These are phyloP conservation scores for Porphyra umbilicalis DNA, from an alignment of 31 red algal species.

Conservation along the genomic window DNA sequence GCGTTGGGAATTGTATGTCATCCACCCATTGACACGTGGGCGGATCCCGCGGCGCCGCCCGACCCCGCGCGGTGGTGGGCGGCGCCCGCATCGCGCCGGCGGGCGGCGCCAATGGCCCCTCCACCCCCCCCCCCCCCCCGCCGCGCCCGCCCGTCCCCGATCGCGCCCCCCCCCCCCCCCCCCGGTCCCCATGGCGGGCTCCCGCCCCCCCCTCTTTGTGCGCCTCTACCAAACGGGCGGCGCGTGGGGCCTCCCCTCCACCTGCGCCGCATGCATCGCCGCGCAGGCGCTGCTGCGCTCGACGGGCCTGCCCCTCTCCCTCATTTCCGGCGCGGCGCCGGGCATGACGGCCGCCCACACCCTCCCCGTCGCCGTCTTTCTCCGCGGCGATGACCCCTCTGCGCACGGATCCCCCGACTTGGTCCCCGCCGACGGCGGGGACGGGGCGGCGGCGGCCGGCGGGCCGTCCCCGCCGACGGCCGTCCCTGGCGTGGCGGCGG, in stretches of 20 bases:
- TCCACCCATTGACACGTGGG: too few relatives aligned
- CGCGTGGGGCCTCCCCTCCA: conserved; percentile 67
- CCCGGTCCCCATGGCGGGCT: not conserved
- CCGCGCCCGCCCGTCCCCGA: too few relatives aligned
- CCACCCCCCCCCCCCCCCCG: too few relatives aligned
- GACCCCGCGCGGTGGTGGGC: too few relatives aligned
- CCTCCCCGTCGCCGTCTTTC: conserved; percentile 44
- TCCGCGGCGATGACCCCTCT: not conserved
- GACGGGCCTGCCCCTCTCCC: conserved; percentile 32
- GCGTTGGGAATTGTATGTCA: too few relatives aligned
- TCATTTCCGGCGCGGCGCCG: conserved; percentile 35
- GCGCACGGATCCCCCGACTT: not conserved
- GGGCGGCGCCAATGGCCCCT: too few relatives aligned
- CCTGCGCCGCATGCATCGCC: conserved; percentile 52
- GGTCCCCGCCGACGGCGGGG: not conserved
- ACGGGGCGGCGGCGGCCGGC: not conserved
- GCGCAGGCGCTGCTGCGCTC: conserved; percentile 62
- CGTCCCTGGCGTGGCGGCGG: not conserved
- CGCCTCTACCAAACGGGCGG: conserved; percentile 54
- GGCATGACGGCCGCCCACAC: conserved; percentile 45
- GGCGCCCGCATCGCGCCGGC: too few relatives aligned
- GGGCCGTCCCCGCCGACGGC: not conserved
- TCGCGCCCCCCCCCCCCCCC: too few relatives aligned
- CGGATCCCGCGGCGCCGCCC: too few relatives aligned
- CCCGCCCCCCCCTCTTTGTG: not conserved